These are phyloP conservation scores for Dothideomycetidae sp. DNA, from an alignment of 2,329 filamentous ascomycete species.

Conservation along the genomic window DNA sequence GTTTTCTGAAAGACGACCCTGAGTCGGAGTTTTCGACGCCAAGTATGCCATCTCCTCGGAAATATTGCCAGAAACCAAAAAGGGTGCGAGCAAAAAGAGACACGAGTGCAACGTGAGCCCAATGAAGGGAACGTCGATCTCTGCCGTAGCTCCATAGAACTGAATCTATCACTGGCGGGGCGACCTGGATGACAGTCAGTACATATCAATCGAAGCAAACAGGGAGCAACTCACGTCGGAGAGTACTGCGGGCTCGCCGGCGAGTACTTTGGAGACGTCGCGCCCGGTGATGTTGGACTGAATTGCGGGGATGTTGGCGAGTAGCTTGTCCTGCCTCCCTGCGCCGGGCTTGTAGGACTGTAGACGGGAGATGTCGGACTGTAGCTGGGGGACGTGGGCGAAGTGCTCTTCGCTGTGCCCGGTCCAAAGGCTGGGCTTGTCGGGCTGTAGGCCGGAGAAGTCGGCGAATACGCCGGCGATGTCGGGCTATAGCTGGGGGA, in stretches of 20 bases:
- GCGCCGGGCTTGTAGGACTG: conserved; percentile 38
- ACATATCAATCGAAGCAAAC: no score
- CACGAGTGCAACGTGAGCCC: conserved; percentile 1
- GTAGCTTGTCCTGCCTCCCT: conserved; percentile 15
- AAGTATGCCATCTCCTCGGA: background rate
- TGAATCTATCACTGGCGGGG: conserved; percentile 12
- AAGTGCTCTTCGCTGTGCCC: conserved; percentile 26
- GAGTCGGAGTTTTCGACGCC: background rate
- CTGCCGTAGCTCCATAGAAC: background rate
- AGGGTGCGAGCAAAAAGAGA: background rate
- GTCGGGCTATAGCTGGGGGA: conserved; percentile 48
- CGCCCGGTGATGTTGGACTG: conserved; percentile 15
- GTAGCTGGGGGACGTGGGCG: conserved; percentile 30
- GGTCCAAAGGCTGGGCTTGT: conserved; percentile 22
- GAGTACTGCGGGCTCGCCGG: conserved; percentile 39
- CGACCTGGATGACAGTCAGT: conserved; percentile 15
- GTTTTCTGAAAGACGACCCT: background rate
- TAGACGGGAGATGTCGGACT: conserved; percentile 46
- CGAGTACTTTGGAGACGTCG: conserved; percentile 34
- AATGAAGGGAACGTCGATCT: background rate
- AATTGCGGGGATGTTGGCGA: conserved; percentile 21
- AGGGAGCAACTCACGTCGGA: conserved; percentile 32
- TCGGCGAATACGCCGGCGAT: conserved; percentile 41
- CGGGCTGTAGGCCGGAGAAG: conserved; percentile 32
- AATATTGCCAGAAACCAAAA: background rate